These are phyloP conservation scores for Mycena galopus DNA, from an alignment of 768 basidiomycete species.

Conservation along the genomic window DNA sequence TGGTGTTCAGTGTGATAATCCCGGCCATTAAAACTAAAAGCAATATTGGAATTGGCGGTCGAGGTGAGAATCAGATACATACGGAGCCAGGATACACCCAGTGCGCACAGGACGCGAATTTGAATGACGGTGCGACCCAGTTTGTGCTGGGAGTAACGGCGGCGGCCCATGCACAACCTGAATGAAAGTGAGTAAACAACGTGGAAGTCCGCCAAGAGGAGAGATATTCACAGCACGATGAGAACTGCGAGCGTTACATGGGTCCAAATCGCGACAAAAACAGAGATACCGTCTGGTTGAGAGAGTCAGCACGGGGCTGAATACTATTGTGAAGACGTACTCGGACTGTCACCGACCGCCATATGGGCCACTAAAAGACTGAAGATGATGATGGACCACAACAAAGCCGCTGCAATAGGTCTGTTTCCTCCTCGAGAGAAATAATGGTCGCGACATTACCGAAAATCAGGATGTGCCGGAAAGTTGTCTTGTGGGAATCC, in stretches of 20 bases:
- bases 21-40: slow-evolving; percentile 5
- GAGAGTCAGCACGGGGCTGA: neutral
- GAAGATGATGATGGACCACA: too few species aligned
- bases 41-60: neutral
- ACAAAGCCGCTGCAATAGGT: too few species aligned
- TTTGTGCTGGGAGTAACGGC: neutral
- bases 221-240: neutral
- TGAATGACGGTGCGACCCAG: slow-evolving; percentile 22
- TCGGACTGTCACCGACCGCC: neutral
- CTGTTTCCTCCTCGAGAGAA: too few species aligned
- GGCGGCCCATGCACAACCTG: slow-evolving; percentile 18
- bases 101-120: slow-evolving; percentile 6
- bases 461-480: neutral
- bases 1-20: neutral
- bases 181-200: neutral
- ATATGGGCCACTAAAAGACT: neutral
- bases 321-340: neutral
- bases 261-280: slow-evolving; percentile 16
- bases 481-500: neutral
- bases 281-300: neutral
- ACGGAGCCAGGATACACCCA: slow-evolving; percentile 22
- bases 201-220: neutral
- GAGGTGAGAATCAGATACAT: neutral
- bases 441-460: neutral
- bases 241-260: neutral